These are phyloP conservation scores for Russula lepida DNA, from an alignment of 768 basidiomycete species.

Conservation along the genomic window DNA sequence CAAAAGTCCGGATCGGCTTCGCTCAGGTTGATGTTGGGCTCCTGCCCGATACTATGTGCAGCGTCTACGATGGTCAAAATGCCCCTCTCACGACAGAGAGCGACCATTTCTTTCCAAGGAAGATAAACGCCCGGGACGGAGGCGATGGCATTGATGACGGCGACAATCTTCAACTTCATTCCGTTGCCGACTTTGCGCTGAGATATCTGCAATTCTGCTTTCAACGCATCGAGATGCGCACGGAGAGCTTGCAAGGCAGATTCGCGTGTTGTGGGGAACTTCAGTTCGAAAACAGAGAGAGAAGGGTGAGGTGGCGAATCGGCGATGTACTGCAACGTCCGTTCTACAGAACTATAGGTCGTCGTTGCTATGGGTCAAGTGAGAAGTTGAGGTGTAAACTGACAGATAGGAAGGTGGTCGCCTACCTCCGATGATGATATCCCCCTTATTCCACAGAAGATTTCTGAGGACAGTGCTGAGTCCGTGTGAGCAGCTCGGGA, in stretches of 20 bases:
- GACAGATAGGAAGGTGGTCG: constrained; percentile 21
- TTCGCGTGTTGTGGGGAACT: constrained; percentile 49
- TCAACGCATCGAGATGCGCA: constrained; percentile 29
- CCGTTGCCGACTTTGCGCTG: constrained; percentile 18
- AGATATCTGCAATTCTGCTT: constrained; percentile 10
- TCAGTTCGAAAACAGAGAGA: constrained; percentile 39
- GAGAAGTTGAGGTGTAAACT: not conserved
- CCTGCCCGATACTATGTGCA: constrained; percentile 72
- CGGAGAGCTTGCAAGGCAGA: constrained; percentile 47
- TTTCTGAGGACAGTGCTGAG: constrained; percentile 61
- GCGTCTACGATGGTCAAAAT: constrained; percentile 68
- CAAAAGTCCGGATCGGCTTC: constrained; percentile 63
- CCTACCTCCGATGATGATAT: constrained; percentile 55
- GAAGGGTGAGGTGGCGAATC: constrained; percentile 50
- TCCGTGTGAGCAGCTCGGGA: constrained; percentile 55
- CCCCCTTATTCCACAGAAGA: constrained; percentile 56
- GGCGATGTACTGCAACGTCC: constrained; percentile 43
- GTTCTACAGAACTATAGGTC: constrained; percentile 48
- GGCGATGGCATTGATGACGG: constrained; percentile 60
- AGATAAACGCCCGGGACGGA: constrained; percentile 52
- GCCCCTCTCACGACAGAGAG: constrained; percentile 53
- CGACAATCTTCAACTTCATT: constrained; percentile 43
- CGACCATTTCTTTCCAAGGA: constrained; percentile 66
- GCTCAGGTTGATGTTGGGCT: constrained; percentile 49
- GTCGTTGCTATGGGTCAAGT: constrained; percentile 37